Percentiles rank a stretch among this genome's conserved stretches.
These are phyloP conservation scores for Fusarium equiseti DNA, from an alignment of 2,329 filamentous ascomycete species.

Conservation along the genomic window DNA sequence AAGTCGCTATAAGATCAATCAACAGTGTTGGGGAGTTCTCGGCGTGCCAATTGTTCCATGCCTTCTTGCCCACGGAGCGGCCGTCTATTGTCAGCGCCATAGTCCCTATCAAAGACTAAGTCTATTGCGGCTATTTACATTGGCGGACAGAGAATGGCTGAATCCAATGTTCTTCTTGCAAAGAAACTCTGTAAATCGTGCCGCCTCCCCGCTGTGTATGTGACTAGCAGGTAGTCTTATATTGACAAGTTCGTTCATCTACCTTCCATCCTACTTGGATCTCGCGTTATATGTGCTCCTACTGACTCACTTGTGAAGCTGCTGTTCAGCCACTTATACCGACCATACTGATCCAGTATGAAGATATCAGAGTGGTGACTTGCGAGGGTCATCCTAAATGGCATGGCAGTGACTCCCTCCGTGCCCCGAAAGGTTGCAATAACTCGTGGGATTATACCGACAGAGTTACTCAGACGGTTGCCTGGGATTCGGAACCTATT, in stretches of 20 bases:
- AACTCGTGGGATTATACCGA: neutral
- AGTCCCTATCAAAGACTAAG: slow-evolving; percentile 5
- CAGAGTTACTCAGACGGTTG: neutral
- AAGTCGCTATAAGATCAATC: neutral
- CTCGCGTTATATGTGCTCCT: no score
- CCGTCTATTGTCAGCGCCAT: slow-evolving; percentile 30
- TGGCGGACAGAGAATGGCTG: slow-evolving; percentile 28
- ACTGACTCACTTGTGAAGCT: slow-evolving; percentile 13
- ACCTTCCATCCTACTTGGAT: no score
- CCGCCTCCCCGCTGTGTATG: slow-evolving; percentile 2
- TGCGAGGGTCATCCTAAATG: slow-evolving; percentile 6
- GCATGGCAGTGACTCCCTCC: accelerated
- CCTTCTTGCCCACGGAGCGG: slow-evolving; percentile 26
- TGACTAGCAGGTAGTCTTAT: slow-evolving; percentile 14
- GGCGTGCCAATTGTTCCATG: slow-evolving; percentile 27
- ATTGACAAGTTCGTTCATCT: slow-evolving; percentile 17
- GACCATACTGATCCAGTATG: slow-evolving; percentile 13
- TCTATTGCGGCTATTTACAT: slow-evolving; percentile 15
- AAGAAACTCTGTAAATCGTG: accelerated
- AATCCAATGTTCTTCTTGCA: neutral
- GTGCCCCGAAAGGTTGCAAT: neutral
- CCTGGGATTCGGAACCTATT: slow-evolving; percentile 12
- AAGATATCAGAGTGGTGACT: neutral
- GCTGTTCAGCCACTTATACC: slow-evolving; percentile 14
- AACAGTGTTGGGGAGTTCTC: neutral